Evolutionary conservation across 2,329 filamentous ascomycete species (phyloP).

Genomic region (Cladosporium phlei): DNA sequence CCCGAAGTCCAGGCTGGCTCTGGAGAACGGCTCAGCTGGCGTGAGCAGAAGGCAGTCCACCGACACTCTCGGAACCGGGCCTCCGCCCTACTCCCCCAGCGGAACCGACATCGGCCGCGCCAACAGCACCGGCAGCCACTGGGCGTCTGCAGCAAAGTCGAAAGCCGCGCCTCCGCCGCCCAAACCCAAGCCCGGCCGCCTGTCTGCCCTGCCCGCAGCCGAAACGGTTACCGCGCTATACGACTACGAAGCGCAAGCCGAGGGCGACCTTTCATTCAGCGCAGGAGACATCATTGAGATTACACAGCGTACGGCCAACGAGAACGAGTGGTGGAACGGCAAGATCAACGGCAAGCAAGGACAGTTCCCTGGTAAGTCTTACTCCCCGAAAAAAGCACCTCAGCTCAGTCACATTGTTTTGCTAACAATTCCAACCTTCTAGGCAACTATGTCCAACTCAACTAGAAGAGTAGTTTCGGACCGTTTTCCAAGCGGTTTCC

Average conservation of each 20-base stretch:
- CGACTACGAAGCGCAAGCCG: conserved; percentile 92
- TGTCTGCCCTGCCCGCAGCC: conserved; percentile 52
- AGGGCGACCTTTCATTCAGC: conserved; percentile 86
- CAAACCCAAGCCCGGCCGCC: conserved; percentile 62
- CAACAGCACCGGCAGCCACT: conserved; percentile 33
- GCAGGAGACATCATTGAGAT: conserved; percentile 90
- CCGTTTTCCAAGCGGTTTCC: background rate
- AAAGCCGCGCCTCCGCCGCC: conserved; percentile 48
- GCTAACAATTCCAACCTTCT: background rate
- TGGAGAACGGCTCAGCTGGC: conserved; percentile 30
- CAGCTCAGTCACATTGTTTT: background rate
- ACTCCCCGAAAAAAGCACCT: no score
- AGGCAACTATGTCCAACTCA: conserved; percentile 48
- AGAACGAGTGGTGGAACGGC: conserved; percentile 97
- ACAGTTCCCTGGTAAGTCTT: conserved; percentile 81
- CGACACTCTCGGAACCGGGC: conserved; percentile 19
- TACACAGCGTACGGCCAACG: conserved; percentile 65
- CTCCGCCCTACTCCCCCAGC: conserved; percentile 26
- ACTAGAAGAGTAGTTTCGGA: conserved; percentile 15
- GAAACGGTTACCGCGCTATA: conserved; percentile 89
- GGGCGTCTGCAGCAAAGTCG: conserved; percentile 43
- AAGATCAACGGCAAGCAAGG: conserved; percentile 73
- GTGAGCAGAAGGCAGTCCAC: conserved; percentile 21
- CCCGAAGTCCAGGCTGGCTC: conserved; percentile 25
- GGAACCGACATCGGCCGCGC: conserved; percentile 28